phyloP scores from a whole-genome alignment of 202 grass and related monocot genomes.

The Setaria italica region DNA sequence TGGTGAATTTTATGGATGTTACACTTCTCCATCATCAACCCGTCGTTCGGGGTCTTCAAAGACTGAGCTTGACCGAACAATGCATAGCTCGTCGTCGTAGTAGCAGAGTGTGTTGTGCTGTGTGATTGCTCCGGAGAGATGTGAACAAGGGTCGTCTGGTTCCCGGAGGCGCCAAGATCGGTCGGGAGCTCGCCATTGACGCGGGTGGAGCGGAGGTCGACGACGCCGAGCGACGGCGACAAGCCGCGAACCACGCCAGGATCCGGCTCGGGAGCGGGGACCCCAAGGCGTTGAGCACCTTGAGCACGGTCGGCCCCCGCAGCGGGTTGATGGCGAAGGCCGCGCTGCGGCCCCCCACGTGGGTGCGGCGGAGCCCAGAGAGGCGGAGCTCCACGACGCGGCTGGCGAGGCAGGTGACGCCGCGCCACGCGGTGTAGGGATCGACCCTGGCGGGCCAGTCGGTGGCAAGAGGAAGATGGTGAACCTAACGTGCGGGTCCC shows the following conservation, averaged over 20 bases:
- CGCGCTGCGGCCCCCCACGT: slow-evolving; percentile 39
- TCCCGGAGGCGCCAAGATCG: slow-evolving; percentile 61
- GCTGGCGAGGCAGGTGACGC: slow-evolving; percentile 62
- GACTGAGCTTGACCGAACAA: background rate
- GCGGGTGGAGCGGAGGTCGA: slow-evolving; percentile 63
- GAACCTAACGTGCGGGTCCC: too few species aligned
- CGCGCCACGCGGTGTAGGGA: slow-evolving; percentile 66
- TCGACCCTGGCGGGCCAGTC: slow-evolving; percentile 70
- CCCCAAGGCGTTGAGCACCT: slow-evolving; percentile 68
- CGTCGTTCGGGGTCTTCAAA: slow-evolving; percentile 58
- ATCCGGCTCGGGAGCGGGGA: slow-evolving; percentile 74
- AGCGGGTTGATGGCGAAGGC: slow-evolving; percentile 66
- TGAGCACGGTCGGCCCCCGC: slow-evolving; percentile 54
- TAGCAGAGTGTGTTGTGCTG: background rate
- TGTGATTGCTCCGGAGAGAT: slow-evolving; percentile 34
- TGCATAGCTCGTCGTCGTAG: too few species aligned
- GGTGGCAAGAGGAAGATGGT: slow-evolving; percentile 38
- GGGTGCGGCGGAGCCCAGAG: slow-evolving; percentile 68
- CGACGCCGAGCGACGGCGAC: slow-evolving; percentile 51
- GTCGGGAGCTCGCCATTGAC: slow-evolving; percentile 62
- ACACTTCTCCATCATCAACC: slow-evolving; percentile 50
- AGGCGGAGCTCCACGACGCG: slow-evolving; percentile 67
- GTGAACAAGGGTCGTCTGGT: slow-evolving; percentile 52
- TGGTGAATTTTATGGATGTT: too few species aligned
- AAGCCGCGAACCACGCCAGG: slow-evolving; percentile 73